A percentile compares a stretch with the other conserved stretches of the same genome.
These are phyloP conservation scores for Ogataea naganishii DNA, from an alignment of 805 yeast genomes.

Conservation along the genomic window DNA sequence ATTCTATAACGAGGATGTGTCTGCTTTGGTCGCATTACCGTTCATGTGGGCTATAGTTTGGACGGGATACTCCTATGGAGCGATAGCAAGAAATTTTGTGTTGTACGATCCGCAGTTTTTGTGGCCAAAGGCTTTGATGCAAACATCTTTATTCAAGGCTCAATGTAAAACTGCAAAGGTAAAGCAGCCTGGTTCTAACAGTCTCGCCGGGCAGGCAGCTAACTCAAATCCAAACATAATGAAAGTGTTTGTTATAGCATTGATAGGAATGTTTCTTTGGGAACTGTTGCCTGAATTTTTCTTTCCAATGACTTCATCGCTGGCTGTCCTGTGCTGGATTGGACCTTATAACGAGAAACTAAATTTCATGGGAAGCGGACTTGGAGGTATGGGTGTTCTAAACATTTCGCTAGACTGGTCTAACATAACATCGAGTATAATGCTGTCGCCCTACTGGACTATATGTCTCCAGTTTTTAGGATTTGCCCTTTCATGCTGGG, in stretches of 20 bases:
- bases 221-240: slow-evolving; percentile 13
- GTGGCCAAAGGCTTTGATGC: slow-evolving; percentile 48
- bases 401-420: slow-evolving; percentile 46
- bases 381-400: slow-evolving; percentile 43
- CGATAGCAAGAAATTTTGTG: slow-evolving; percentile 36
- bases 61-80: slow-evolving; percentile 45
- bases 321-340: slow-evolving; percentile 40
- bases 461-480: slow-evolving; percentile 39
- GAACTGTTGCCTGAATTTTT: slow-evolving; percentile 40
- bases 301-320: slow-evolving; percentile 39
- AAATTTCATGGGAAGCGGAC: slow-evolving; percentile 42
- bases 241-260: slow-evolving; percentile 28
- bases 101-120: slow-evolving; percentile 39
- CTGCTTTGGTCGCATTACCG: slow-evolving; percentile 28
- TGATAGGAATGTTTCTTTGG: slow-evolving; percentile 31
- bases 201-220: slow-evolving; percentile 13
- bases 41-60: slow-evolving; percentile 47
- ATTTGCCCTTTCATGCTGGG: slow-evolving; percentile 39
- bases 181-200: slow-evolving; percentile 5
- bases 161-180: slow-evolving; percentile 6
- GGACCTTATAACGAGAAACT: slow-evolving; percentile 32
- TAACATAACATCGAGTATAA: slow-evolving; percentile 39
- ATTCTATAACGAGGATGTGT: slow-evolving; percentile 29
- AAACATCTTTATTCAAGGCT: slow-evolving; percentile 33
- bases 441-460: slow-evolving; percentile 45